These are phyloP conservation scores for Russula earlei DNA, from an alignment of 768 basidiomycete genomes.

Conservation along the genomic window DNA sequence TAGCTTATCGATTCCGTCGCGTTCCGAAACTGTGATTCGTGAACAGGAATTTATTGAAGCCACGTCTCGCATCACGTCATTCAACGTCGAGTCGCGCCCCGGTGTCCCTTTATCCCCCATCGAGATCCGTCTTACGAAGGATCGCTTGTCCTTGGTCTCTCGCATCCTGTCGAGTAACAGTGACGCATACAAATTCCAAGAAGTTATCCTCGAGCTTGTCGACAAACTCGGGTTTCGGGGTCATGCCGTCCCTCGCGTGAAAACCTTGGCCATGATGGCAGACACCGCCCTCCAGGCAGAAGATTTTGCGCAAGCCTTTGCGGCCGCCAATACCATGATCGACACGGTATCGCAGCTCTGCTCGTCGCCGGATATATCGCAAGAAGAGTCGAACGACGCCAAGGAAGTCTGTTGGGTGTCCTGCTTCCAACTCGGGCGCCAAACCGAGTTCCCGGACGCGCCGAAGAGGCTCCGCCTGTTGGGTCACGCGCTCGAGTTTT, in stretches of 20 bases:
- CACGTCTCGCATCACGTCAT: slow-evolving; percentile 90
- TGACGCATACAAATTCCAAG: slow-evolving; percentile 85
- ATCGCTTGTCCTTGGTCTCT: slow-evolving; percentile 80
- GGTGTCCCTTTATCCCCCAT: slow-evolving; percentile 79
- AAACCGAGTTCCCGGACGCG: slow-evolving; percentile 63
- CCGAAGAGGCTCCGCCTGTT: slow-evolving; percentile 60
- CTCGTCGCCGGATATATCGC: slow-evolving; percentile 23
- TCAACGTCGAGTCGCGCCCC: slow-evolving; percentile 67
- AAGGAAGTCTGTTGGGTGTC: slow-evolving; percentile 84
- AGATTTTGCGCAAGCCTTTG: slow-evolving; percentile 69
- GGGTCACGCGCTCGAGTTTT: slow-evolving; percentile 76
- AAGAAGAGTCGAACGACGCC: slow-evolving; percentile 45
- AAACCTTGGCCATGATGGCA: slow-evolving; percentile 82
- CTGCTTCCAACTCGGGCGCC: slow-evolving; percentile 80
- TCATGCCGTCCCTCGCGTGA: slow-evolving; percentile 68
- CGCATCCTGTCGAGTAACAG: slow-evolving; percentile 75
- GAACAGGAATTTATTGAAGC: slow-evolving; percentile 97
- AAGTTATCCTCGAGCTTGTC: slow-evolving; percentile 85
- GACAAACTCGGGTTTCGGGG: slow-evolving; percentile 75
- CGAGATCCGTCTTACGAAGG: slow-evolving; percentile 86
- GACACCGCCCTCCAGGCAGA: slow-evolving; percentile 77
- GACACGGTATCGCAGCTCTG: slow-evolving; percentile 45
- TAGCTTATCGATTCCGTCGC: slow-evolving; percentile 68
- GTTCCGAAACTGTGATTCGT: slow-evolving; percentile 47
- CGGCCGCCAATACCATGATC: slow-evolving; percentile 65